Evolutionary conservation across 2,329 filamentous ascomycete genomes (phyloP).

Genomic region (Nigrospora sphaerica): DNA sequence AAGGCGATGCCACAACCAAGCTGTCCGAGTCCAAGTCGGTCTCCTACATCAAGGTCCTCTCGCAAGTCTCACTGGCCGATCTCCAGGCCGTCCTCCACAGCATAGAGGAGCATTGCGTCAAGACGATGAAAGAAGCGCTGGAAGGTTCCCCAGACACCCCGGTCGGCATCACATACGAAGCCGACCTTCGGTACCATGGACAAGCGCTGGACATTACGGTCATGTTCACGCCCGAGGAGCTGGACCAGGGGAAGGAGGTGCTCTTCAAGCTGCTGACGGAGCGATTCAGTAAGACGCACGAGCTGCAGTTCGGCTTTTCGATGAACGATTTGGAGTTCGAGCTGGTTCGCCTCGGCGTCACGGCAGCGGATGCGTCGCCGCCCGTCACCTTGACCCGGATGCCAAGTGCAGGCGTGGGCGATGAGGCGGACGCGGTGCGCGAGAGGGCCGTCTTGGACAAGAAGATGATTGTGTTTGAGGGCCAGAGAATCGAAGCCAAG

Average conservation of each 20-base stretch:
- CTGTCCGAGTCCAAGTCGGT: slow-evolving; percentile 37
- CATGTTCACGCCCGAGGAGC: slow-evolving; percentile 24
- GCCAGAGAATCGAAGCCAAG: slow-evolving; percentile 28
- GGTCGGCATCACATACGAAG: slow-evolving; percentile 28
- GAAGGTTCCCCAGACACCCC: slow-evolving; percentile 17
- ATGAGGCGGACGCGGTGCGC: slow-evolving; percentile 15
- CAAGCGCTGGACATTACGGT: slow-evolving; percentile 32
- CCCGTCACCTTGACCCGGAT: slow-evolving; percentile 27
- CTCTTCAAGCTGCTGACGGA: slow-evolving; percentile 24
- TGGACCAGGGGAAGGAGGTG: slow-evolving; percentile 16
- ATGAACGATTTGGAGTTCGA: slow-evolving; percentile 36
- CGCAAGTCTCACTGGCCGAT: slow-evolving; percentile 24
- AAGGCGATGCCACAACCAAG: slow-evolving; percentile 41
- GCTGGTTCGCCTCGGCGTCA: slow-evolving; percentile 37
- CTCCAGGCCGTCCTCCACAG: slow-evolving; percentile 21
- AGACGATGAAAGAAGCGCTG: slow-evolving; percentile 29
- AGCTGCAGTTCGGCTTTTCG: slow-evolving; percentile 37
- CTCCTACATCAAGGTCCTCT: slow-evolving; percentile 35
- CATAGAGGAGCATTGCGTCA: slow-evolving; percentile 27
- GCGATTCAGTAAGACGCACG: slow-evolving; percentile 32
- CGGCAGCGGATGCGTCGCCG: slow-evolving; percentile 32
- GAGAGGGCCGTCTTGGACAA: slow-evolving; percentile 27
- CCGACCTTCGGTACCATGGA: slow-evolving; percentile 39
- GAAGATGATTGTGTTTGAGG: slow-evolving; percentile 31
- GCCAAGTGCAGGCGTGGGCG: slow-evolving; percentile 6